Percentiles rank a stretch among this genome's conserved stretches.
Conservation (phyloP, 352 stramenopile species). For the Phytopythium chamaehyphon region DNA sequence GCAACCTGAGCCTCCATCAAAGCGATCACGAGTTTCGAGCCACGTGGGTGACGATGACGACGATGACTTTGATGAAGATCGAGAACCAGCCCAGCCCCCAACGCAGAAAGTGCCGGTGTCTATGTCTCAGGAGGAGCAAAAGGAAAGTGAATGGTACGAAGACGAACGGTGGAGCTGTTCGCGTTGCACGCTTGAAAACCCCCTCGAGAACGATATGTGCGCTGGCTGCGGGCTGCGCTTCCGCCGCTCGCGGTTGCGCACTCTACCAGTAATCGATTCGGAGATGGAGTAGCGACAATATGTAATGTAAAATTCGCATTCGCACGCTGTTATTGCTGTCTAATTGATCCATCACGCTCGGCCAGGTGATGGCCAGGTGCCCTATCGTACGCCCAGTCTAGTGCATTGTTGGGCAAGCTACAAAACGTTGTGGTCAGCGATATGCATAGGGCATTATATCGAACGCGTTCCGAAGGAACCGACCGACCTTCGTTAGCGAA, state of each 20-base stretch:
- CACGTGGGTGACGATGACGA: constrained; percentile 18
- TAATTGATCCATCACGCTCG: too few relatives aligned
- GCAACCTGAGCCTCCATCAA: neutral
- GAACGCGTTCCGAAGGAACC: too few relatives aligned
- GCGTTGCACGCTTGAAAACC: constrained; percentile 78
- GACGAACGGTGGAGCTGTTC: constrained; percentile 56
- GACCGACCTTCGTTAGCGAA: too few relatives aligned
- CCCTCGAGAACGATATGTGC: constrained; percentile 47
- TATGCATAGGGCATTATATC: too few relatives aligned
- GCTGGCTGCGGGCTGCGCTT: constrained; percentile 68
- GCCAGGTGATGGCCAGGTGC: too few relatives aligned
- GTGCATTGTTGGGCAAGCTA: too few relatives aligned
- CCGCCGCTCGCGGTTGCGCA: constrained; percentile 47
- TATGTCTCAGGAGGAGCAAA: constrained; percentile 38
- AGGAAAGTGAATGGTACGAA: constrained; percentile 27
- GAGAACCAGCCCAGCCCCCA: neutral
- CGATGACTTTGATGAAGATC: constrained; percentile 21
- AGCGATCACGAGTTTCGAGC: constrained; percentile 8
- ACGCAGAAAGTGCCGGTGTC: neutral
- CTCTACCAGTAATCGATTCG: constrained; percentile 33
- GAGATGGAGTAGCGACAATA: constrained; percentile 21
- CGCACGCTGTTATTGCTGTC: too few relatives aligned
- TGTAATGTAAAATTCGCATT: too few relatives aligned
- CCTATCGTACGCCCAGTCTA: too few relatives aligned
- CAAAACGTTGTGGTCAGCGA: too few relatives aligned